Evolutionary conservation across 140 eudicot species (phyloP).

Genomic region (Oenanthe javanica): DNA sequence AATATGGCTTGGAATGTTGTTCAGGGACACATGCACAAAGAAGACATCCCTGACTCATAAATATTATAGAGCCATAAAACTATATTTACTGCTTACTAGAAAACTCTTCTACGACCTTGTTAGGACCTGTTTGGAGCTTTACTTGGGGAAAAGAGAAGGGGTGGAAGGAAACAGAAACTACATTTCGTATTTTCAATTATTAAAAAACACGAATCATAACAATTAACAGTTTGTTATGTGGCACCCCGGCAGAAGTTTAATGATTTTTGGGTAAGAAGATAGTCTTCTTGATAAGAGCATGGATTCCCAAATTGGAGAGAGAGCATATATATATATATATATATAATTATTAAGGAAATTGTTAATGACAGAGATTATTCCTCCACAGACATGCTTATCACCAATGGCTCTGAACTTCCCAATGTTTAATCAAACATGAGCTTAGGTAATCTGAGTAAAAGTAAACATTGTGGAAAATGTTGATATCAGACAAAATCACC

Average conservation of each 20-base stretch:
- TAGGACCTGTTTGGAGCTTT: background rate
- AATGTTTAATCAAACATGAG: background rate
- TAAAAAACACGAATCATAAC: too few species aligned
- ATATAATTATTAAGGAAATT: background rate
- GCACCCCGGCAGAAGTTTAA: background rate
- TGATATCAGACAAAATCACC: background rate
- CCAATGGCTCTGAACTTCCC: background rate
- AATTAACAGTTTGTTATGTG: background rate
- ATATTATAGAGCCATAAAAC: background rate
- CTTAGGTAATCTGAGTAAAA: background rate
- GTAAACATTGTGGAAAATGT: background rate
- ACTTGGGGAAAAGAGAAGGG: background rate
- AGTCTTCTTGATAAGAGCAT: background rate
- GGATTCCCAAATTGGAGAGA: background rate
- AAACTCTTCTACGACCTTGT: background rate
- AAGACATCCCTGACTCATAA: background rate
- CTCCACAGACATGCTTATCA: conserved; percentile 2
- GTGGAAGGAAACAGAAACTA: background rate
- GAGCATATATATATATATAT: too few species aligned
- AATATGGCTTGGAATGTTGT: conserved; percentile 14
- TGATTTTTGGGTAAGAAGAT: background rate
- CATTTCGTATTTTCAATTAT: background rate
- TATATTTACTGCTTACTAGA: background rate
- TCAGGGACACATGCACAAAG: conserved; percentile 6
- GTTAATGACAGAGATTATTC: background rate